Conservation (phyloP, 2,329 filamentous ascomycete genomes). For the Ascochyta pisi region DNA sequence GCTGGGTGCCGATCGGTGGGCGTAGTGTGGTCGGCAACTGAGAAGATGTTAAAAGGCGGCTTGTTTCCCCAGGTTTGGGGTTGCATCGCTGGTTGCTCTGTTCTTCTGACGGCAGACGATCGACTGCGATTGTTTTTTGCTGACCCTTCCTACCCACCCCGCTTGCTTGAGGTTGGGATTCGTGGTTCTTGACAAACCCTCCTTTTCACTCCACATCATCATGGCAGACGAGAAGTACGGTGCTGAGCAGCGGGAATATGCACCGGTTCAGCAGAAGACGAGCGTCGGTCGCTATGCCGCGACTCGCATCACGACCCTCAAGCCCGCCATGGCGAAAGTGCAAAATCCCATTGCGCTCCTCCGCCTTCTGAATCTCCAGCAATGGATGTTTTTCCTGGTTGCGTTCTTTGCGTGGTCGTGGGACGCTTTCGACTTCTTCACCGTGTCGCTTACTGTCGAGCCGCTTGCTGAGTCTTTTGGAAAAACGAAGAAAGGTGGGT, state of each 20-base stretch:
- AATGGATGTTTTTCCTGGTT: constrained; percentile 65
- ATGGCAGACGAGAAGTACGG: constrained; percentile 33
- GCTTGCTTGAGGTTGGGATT: not conserved
- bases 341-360: constrained; percentile 63
- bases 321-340: constrained; percentile 62
- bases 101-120: not conserved
- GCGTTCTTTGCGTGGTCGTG: constrained; percentile 57
- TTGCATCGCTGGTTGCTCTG: not conserved
- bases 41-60: constrained; percentile 7
- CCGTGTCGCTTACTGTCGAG: constrained; percentile 63
- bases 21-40: not conserved
- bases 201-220: not conserved
- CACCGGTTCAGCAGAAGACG: constrained; percentile 22
- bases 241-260: constrained; percentile 26
- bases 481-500: constrained; percentile 54
- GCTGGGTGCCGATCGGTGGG: constrained; percentile 1
- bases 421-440: constrained; percentile 67
- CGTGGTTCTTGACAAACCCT: too few species aligned
- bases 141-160: not conserved
- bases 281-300: constrained; percentile 57
- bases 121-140: not conserved
- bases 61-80: constrained; percentile 1
- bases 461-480: constrained; percentile 62
- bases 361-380: constrained; percentile 58
- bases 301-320: constrained; percentile 61